A percentile compares a stretch with the other conserved stretches of the same genome.
Conservation (phyloP, 345 rosid species). For the Aegle marmelos region DNA sequence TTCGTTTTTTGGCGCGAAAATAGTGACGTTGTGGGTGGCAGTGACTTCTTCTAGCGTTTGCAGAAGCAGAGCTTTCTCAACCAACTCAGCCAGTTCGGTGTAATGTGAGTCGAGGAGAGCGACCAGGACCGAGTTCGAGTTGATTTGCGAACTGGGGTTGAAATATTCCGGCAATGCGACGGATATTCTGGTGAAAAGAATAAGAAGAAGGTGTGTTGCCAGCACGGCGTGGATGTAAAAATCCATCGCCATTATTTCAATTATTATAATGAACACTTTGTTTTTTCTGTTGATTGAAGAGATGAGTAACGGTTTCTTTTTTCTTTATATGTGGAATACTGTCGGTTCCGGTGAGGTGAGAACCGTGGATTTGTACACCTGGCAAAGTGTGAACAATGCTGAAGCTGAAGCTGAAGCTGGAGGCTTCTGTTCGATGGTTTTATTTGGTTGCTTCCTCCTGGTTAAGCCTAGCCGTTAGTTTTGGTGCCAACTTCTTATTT, state of each 20-base stretch:
- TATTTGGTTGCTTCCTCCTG: too few relatives aligned
- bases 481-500: too few relatives aligned
- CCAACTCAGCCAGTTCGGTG: constrained; percentile 52
- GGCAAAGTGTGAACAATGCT: not conserved
- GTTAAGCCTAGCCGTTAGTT: too few relatives aligned
- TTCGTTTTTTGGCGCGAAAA: constrained; percentile 49
- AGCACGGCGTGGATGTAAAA: constrained; percentile 10
- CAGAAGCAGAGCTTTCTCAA: constrained; percentile 53
- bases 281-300: not conserved
- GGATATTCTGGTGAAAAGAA: constrained; percentile 6
- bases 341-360: too few relatives aligned
- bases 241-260: constrained; percentile 9
- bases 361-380: not conserved
- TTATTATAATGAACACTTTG: not conserved
- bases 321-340: not conserved
- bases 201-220: not conserved
- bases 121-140: constrained; percentile 55
- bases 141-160: constrained; percentile 28
- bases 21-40: constrained; percentile 47
- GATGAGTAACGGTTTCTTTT: not conserved
- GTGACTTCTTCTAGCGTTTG: constrained; percentile 47
- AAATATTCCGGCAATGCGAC: constrained; percentile 21
- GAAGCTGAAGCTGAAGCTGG: not conserved
- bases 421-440: too few relatives aligned
- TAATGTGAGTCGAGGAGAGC: constrained; percentile 61